Base-by-base conservation (phyloP, 805 yeast genomes). In the Candida chilensis region DNA sequence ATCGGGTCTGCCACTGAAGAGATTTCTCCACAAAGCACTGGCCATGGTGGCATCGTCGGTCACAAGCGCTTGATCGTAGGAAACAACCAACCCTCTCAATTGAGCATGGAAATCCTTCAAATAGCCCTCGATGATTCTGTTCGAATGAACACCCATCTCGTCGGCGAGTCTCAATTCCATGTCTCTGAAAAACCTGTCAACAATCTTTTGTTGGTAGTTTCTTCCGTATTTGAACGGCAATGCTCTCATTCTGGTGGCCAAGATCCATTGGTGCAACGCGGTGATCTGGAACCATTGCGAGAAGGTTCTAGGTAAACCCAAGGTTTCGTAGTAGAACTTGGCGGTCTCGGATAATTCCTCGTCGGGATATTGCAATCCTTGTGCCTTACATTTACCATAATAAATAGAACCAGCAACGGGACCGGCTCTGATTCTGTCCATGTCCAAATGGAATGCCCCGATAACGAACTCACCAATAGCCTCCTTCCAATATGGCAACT, bases 201-300 rank as follows among this genome's bases (percentile, higher is more conserved):
- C 83, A 22, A 92, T 57, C 49, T 86, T 86, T 55, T 88, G 96
- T 54, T 92, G 96, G 55, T 88, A 92, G 48, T 79, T 81, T 42
- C 74, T 74, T 24, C 96, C 94, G 49, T 84, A 78, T 45, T 85
- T 80, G 51, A 79, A 80, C 0, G 97, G 97, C 81, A 92, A 69
- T 7, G 94, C 94, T 53, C 99, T 76, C 96, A 92, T 88, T 50
- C 98, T 78, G 12, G 84, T 95, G 40, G 81, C 80, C 27, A 92
- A 64, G 47, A 92, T 78, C 99, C 99, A 92, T 36, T 84, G 76
- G 54, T 92, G 98, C 41, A 92, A 65, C 1, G 80, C 65, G 5
- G 95, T 83, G 37, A 92, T 81, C 57, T 90, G 97, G 53, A 80
- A 90, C 95, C 96, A 90, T 54, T 87, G 94, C n/a, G 90, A 75